These are phyloP conservation scores for Pyrenophora seminiperda DNA, from an alignment of 2,329 filamentous ascomycete genomes.

Conservation along the genomic window DNA sequence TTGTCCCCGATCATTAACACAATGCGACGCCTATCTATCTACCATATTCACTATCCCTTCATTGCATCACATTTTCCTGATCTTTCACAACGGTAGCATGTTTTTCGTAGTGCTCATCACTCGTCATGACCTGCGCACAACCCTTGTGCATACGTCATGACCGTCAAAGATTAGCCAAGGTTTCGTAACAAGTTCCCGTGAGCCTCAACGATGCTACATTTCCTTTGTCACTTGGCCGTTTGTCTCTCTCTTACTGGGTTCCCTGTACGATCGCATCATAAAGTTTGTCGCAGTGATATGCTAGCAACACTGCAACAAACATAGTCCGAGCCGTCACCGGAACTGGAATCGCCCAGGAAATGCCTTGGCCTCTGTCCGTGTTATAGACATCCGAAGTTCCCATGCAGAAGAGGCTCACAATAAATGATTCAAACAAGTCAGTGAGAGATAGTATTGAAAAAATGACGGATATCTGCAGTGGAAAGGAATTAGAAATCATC, in stretches of 20 bases:
- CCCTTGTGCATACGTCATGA: too few species aligned
- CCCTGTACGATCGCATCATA: not conserved
- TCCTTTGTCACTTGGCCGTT: not conserved
- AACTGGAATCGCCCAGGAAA: slow-evolving; percentile 24
- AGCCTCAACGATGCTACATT: not conserved
- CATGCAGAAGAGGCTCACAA: slow-evolving; percentile 25
- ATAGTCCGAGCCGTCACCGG: slow-evolving; percentile 13
- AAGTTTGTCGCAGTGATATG: slow-evolving; percentile 6
- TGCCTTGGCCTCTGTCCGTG: slow-evolving; percentile 11
- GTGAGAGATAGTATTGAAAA: slow-evolving; percentile 9
- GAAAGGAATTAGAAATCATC: slow-evolving; percentile 46
- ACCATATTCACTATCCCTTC: too few species aligned
- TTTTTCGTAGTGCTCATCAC: too few species aligned
- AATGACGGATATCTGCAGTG: slow-evolving; percentile 23
- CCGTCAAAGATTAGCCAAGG: too few species aligned
- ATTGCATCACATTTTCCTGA: too few species aligned
- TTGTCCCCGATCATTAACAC: too few species aligned
- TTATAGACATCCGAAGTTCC: slow-evolving; percentile 22
- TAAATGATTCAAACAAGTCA: slow-evolving; percentile 13
- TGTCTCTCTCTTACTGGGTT: not conserved
- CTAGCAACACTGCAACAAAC: slow-evolving; percentile 4
- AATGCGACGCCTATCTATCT: too few species aligned
- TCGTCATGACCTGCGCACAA: too few species aligned
- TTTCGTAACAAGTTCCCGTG: not conserved
- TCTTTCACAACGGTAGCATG: too few species aligned